Conservation (phyloP, 805 yeast genomes). For the Torulaspora indica region DNA sequence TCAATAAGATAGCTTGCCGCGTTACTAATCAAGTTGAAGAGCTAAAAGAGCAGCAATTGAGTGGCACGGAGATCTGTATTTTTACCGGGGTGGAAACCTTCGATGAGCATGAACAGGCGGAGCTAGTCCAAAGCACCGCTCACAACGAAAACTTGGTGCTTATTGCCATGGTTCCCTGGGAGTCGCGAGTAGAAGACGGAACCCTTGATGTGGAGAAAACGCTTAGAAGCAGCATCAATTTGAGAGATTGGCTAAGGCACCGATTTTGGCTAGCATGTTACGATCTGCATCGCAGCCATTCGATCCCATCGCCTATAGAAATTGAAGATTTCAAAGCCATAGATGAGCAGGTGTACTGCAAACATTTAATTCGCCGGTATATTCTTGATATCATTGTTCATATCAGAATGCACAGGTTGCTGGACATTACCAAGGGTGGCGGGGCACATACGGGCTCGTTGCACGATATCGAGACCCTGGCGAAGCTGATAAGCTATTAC, state of each 20-base stretch:
- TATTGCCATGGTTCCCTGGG: conserved; percentile 16
- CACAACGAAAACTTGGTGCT: conserved; percentile 4
- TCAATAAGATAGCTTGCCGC: conserved; percentile 7
- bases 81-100: conserved; percentile 21
- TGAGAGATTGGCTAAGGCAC: conserved; percentile 40
- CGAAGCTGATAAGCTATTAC: conserved; percentile 38
- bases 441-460: conserved; percentile 50
- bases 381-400: conserved; percentile 55
- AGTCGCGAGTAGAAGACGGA: background rate
- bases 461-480: conserved; percentile 41
- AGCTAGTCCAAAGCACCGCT: conserved; percentile 15
- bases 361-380: conserved; percentile 48
- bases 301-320: conserved; percentile 1
- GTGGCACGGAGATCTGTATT: conserved; percentile 12
- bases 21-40: conserved; percentile 4
- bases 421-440: conserved; percentile 38
- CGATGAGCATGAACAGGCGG: conserved; percentile 12
- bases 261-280: conserved; percentile 35
- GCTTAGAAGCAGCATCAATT: conserved; percentile 10
- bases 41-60: background rate
- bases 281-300: conserved; percentile 9
- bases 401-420: conserved; percentile 52
- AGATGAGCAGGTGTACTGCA: conserved; percentile 34
- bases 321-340: background rate
- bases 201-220: conserved; percentile 1